Base-by-base conservation (phyloP, 495 filamentous ascomycete genomes). In the Diplogelasinospora grovesii region DNA sequence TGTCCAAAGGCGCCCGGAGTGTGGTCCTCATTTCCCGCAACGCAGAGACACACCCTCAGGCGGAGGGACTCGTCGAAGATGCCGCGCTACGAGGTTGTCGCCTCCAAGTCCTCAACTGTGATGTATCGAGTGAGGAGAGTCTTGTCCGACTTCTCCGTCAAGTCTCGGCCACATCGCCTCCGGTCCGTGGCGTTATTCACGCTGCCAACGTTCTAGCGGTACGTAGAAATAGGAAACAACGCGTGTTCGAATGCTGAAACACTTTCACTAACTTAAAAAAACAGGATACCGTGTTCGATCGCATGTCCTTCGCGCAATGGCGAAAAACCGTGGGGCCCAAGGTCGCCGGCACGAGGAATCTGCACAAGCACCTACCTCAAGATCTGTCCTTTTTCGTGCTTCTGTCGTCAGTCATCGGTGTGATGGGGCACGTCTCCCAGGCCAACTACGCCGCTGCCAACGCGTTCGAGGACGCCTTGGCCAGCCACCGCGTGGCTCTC, bases 301-400 rank as follows among this genome's bases (percentile, higher is more conserved):
- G 69, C 18, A 71, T 78, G 63, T 56, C 30, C 18, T 32, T 22
- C 10, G 22, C 10, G 7, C 23, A 53, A 6, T 45, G 71, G 44
- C 68, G 75, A 29, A 39, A 59, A 2, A 43, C 63, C 9, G 63
- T 75, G 33, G 57, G 64, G 14, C 68, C 71, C 30, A 74, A 79
- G 62, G 65, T 61, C 1, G 46, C 55, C 11, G 60, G 59, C 2
- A 50, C 69, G 8, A 71, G 65, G 45, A 46, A 59, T 6, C 48
- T 42, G 28, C 61, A 22, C 66, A 6, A 15, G 3, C 13, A 19
- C 5, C 15, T 48, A 5, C 9, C 9, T 15, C 14, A 22, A 4
- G 41, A 49, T 25, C 31, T 82, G 1, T 77, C 81, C 48, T 83
- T 84, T 61, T 81, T 84, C 50, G 54, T 82, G 29, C 57, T 66